phyloP scores from a whole-genome alignment of 139 green algal genomes.

The Auxenochlorella pyrenoidosa region DNA sequence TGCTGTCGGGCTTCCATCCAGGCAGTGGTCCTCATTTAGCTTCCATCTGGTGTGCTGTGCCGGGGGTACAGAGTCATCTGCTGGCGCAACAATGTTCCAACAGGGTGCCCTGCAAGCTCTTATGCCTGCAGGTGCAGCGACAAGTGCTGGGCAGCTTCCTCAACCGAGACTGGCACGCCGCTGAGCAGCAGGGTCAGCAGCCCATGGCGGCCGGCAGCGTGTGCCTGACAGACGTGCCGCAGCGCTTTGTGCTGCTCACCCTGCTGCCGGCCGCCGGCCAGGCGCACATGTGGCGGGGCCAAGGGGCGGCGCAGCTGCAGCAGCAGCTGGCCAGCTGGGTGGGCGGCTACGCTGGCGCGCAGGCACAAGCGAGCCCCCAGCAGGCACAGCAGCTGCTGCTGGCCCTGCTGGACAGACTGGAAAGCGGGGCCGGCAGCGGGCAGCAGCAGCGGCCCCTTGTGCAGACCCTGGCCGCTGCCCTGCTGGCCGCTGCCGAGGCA shows the following conservation, averaged over 20 bases:
- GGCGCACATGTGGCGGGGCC: constrained; percentile 12
- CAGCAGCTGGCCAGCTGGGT: background rate
- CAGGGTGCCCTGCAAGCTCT: background rate
- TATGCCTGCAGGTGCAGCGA: constrained; percentile 2
- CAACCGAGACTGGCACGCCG: background rate
- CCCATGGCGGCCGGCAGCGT: background rate
- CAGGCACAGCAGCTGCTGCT: constrained; percentile 5
- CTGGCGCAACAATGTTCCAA: too few species aligned
- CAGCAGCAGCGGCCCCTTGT: constrained; percentile 1
- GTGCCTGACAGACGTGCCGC: background rate
- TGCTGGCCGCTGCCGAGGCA: background rate
- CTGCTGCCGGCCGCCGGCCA: constrained; percentile 26
- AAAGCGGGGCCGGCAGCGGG: background rate
- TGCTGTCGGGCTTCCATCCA: too few species aligned
- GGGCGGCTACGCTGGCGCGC: background rate
- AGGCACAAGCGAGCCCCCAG: background rate
- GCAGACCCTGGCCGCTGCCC: background rate
- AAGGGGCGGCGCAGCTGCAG: constrained; percentile 3
- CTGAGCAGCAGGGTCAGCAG: background rate
- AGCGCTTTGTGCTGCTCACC: background rate
- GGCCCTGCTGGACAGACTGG: background rate
- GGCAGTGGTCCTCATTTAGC: too few species aligned
- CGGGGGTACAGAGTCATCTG: too few species aligned
- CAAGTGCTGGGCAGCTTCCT: background rate
- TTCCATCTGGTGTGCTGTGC: too few species aligned